Evolutionary conservation across 164 flowering plant species (phyloP).

Genomic region (Brasenia schreberi): DNA sequence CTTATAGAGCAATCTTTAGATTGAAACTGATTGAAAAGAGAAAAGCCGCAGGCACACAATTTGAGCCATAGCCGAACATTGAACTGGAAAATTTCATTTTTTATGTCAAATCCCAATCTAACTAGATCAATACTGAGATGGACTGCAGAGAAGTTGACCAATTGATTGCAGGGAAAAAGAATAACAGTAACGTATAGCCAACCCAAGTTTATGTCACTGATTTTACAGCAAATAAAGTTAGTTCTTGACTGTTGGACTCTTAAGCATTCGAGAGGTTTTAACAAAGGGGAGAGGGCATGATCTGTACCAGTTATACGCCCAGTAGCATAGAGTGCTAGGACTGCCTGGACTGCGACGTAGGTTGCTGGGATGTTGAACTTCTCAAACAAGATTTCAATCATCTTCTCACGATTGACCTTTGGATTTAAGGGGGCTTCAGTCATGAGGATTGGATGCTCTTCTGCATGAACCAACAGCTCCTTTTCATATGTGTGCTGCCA

Average conservation of each 20-base stretch:
- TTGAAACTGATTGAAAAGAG: no score
- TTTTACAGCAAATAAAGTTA: no score
- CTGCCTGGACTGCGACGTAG: conserved; percentile 15
- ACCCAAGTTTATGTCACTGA: not conserved
- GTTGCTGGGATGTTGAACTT: conserved; percentile 11
- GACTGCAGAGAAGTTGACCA: not conserved
- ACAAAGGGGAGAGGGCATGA: not conserved
- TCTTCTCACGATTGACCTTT: conserved; percentile 22
- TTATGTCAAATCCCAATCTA: no score
- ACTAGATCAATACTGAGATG: not conserved
- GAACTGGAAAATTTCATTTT: no score
- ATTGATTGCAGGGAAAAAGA: not conserved
- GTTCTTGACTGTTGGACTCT: not conserved
- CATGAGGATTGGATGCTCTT: conserved; percentile 23
- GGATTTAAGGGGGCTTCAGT: conserved; percentile 25
- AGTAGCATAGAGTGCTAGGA: conserved; percentile 20
- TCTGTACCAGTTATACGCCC: conserved; percentile 26
- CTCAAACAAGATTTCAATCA: conserved; percentile 25
- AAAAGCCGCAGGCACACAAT: no score
- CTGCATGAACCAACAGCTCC: conserved; percentile 14
- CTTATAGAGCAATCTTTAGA: no score
- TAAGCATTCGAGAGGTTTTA: not conserved
- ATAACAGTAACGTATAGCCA: not conserved
- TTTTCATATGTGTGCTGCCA: conserved; percentile 16
- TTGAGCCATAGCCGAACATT: no score